Percentiles rank a stretch among this genome's conserved stretches.
Evolutionary conservation across 2,329 filamentous ascomycete genomes (phyloP).

Genomic region (Talaromyces sp.): DNA sequence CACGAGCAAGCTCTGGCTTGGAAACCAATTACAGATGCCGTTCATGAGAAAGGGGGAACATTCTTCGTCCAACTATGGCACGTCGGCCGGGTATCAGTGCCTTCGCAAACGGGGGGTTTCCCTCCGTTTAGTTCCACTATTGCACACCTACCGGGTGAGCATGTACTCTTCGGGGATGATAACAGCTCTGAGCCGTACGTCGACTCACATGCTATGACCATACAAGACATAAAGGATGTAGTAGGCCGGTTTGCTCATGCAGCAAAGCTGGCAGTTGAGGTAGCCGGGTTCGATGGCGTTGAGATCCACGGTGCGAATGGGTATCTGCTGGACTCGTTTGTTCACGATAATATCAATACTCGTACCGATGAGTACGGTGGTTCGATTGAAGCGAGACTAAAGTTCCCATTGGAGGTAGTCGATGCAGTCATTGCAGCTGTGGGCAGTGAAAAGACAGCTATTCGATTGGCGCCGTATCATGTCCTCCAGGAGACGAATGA

Average conservation of each 20-base stretch:
- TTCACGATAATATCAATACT: conserved; percentile 63
- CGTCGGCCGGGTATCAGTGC: neutral
- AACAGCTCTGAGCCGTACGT: neutral
- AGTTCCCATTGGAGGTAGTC: conserved; percentile 59
- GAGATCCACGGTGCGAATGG: conserved; percentile 77
- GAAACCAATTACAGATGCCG: neutral
- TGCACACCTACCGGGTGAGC: neutral
- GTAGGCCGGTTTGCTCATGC: conserved; percentile 57
- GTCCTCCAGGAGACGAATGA: neutral
- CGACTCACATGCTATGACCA: conserved; percentile 30
- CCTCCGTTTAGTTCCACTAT: neutral
- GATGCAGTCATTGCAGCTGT: conserved; percentile 30
- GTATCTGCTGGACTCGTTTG: conserved; percentile 65
- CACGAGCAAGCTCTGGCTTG: neutral
- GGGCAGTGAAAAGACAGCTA: neutral
- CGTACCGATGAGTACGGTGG: conserved; percentile 54
- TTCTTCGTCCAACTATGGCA: neutral
- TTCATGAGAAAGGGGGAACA: neutral
- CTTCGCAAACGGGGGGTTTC: neutral
- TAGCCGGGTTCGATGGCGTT: conserved; percentile 67
- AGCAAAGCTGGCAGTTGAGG: conserved; percentile 53
- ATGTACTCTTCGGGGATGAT: neutral
- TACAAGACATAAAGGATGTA: conserved; percentile 59
- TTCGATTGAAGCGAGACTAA: conserved; percentile 56
- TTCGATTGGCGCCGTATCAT: neutral